These are phyloP conservation scores for Rachicladosporium sp. DNA, from an alignment of 2,329 filamentous ascomycete species.

Conservation along the genomic window DNA sequence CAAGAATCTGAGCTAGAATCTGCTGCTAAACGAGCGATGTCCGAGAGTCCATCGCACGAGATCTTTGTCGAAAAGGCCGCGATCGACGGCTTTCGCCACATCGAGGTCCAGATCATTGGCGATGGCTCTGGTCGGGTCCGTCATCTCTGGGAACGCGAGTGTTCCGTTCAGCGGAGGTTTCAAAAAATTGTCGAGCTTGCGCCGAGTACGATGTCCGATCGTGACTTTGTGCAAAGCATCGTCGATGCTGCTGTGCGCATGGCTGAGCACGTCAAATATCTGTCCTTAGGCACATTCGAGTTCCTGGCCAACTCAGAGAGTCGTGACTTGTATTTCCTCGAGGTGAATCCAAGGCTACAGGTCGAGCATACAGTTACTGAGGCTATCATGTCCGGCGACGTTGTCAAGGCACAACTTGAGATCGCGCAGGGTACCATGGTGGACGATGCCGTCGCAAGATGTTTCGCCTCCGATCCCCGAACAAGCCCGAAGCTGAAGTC, in stretches of 20 bases:
- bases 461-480: slow-evolving; percentile 52
- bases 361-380: slow-evolving; percentile 99
- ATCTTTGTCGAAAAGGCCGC: slow-evolving; percentile 27
- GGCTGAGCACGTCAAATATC: slow-evolving; percentile 91
- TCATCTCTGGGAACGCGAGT: slow-evolving; percentile 97
- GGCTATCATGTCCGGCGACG: slow-evolving; percentile 96
- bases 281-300: slow-evolving; percentile 96
- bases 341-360: slow-evolving; percentile 98
- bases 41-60: slow-evolving; percentile 26
- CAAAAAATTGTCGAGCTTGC: slow-evolving; percentile 98
- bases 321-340: slow-evolving; percentile 91
- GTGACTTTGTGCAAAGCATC: slow-evolving; percentile 73
- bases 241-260: slow-evolving; percentile 83
- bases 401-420: slow-evolving; percentile 96
- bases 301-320: slow-evolving; percentile 97
- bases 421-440: slow-evolving; percentile 92
- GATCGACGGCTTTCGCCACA: slow-evolving; percentile 52
- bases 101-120: slow-evolving; percentile 79
- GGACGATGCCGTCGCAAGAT: slow-evolving; percentile 87
- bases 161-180: slow-evolving; percentile 94
- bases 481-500: slow-evolving; percentile 31
- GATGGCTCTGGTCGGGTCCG: slow-evolving; percentile 97
- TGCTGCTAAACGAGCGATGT: slow-evolving; percentile 19
- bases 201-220: slow-evolving; percentile 85
- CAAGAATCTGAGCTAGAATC: slow-evolving; percentile 19